Base-by-base conservation (phyloP, 2,329 filamentous ascomycete species). In the Exophiala mesophila region DNA sequence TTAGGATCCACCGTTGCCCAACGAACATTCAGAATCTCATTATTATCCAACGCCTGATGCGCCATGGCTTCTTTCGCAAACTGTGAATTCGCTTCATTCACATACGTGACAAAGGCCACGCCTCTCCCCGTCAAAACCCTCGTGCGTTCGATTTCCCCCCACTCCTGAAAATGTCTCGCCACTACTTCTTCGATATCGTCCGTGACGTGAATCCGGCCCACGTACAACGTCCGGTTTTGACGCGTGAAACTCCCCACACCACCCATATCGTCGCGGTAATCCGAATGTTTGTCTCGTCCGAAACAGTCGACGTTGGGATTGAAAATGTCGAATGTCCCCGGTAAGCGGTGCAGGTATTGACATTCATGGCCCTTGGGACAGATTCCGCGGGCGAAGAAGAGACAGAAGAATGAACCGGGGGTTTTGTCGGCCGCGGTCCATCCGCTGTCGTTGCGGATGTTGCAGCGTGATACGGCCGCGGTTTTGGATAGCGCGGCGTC, bases 1-100 rank as follows among this genome's bases (percentile, higher is more conserved):
- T 98, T 98, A 1, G 92, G 92, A 60, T 98, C 92, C 5, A 88
- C 85, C 0, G 92, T 98, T 30, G 92, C 92, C 92, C 92, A 98
- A 50, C 94, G 77, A 35, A 98, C 89, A 63, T 98, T 98, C 18
- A 98, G 70, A 16, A 96, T 82, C 66, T 98, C 92, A 50, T 80
- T 83, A 63, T 97, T 84, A 58, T 98, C 92, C 19, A 98, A 72
- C 1, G 81, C 80, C 67, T 98, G 92, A 60, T 96, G 88, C 4
- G 88, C 86, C 90, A 98, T 97, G 1, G 92, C 86, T 64, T 95
- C 88, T 61, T 90, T 90, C 3, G 88, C 88, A 56, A 95, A 95
- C 61, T 94, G 83, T 2, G 85, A 83, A 56, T 92, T 94, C 30
- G 85, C 82, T 60, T 95, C 86, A 61, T 95, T 95, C 17, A 78